Evolutionary conservation across 371 early-diverging fungal genomes (phyloP).

Genomic region (Mortierella sp.): DNA sequence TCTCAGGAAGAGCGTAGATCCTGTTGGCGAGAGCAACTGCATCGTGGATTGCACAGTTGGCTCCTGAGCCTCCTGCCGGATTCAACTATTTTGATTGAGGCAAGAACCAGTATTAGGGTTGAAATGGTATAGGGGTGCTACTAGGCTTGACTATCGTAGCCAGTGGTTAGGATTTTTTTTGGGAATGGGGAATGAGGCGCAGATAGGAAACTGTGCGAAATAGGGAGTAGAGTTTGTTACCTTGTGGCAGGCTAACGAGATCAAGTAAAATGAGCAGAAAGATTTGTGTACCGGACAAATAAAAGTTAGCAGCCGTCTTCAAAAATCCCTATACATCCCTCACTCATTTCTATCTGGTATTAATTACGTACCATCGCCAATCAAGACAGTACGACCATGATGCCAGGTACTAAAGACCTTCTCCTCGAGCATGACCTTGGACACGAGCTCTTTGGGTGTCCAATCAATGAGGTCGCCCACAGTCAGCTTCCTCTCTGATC

Average conservation of each 20-base stretch:
- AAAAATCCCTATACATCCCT: too few species aligned
- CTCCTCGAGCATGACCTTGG: constrained; percentile 11
- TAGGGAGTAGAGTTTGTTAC: background rate
- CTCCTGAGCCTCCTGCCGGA: background rate
- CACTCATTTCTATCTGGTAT: too few species aligned
- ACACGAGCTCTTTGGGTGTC: constrained; percentile 6
- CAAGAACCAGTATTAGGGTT: too few species aligned
- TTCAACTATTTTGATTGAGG: background rate
- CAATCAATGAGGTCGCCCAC: constrained; percentile 10
- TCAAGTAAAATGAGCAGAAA: too few species aligned
- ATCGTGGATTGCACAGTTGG: constrained; percentile 11
- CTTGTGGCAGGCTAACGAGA: constrained; percentile 4
- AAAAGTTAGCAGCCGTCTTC: too few species aligned
- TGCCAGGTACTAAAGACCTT: constrained; percentile 29
- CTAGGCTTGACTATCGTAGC: too few species aligned
- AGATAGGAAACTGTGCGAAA: too few species aligned
- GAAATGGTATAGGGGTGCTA: too few species aligned
- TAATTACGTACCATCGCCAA: constrained; percentile 25
- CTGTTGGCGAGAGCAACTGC: constrained; percentile 15
- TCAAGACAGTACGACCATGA: constrained; percentile 4
- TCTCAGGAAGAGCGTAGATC: constrained; percentile 3
- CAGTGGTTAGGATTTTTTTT: too few species aligned
- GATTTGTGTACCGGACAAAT: too few species aligned
- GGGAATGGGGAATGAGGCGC: too few species aligned
- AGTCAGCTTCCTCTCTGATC: constrained; percentile 8